Evolutionary conservation across 139 green algal genomes (phyloP), one percentile per base, ranked within the genome.

Genomic region (Cymbomonas tetramitiformis): DNA sequence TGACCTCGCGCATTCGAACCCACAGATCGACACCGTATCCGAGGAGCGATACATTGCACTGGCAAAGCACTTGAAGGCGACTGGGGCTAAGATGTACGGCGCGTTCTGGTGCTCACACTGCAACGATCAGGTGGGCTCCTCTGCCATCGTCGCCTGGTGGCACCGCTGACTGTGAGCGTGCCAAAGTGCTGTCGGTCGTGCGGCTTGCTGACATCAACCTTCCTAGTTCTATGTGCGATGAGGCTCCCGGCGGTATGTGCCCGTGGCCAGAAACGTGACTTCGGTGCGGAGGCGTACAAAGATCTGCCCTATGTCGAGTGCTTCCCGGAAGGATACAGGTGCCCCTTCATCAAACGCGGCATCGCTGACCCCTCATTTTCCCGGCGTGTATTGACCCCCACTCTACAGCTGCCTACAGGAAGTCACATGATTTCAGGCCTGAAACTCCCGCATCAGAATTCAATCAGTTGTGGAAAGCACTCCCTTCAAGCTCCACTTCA

Each of bases 101-200:
- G 90, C 90, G 1, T 97, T 97, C 57, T 97, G 90, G 90, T 97
- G 90, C 79, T 80, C 61, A 12, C 90, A 97, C 71, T 97, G 90
- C 72, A 82, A 82, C 28, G 85, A 96, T 28, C 88, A 97, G 80
- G 94, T 95, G 68, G 65, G 36, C 36, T 44, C 36, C 15, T 44
- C 15, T 44, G n/a, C n/a, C 46, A 48, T 40, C 38, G 29, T 54
- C 46, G 12, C 38, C n/a, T 54, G 18, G 18, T 54, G 12, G 38
- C 12, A 48, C 18, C 46, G n/a, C 15, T 54, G 12, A 18, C 43
- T 26, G 8, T 26, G 21, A 8, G 43, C 43, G n/a, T n/a, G n/a
- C n/a, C n/a, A n/a, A n/a, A n/a, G n/a, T n/a, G n/a, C n/a, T n/a
- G n/a, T n/a, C n/a, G n/a, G n/a, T n/a, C n/a, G n/a, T n/a, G n/a